Percentiles rank a stretch among this genome's conserved stretches.
phyloP scores from a whole-genome alignment of 352 stramenopile genomes.

The Phytophthora citricola region DNA sequence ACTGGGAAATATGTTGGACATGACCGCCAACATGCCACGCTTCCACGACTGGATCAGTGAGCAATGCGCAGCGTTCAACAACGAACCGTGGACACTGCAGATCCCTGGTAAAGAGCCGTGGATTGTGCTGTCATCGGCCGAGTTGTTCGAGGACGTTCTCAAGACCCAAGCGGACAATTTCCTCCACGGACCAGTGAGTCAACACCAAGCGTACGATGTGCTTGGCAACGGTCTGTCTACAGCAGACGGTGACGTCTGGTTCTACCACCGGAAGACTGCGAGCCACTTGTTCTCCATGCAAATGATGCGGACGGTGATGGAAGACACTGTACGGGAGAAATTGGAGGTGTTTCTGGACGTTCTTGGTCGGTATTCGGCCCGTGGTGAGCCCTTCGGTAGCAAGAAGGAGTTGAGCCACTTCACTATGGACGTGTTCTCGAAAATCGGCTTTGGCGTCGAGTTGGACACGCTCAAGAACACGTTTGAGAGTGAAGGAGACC shows the following conservation, averaged over 20 bases:
- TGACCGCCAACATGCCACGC: slow-evolving; percentile 4
- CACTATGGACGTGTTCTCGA: slow-evolving; percentile 14
- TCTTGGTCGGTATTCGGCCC: background rate
- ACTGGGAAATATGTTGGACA: slow-evolving; percentile 10
- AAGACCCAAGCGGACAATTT: slow-evolving; percentile 13
- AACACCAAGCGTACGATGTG: slow-evolving; percentile 5
- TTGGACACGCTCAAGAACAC: slow-evolving; percentile 9
- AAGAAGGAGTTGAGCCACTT: slow-evolving; percentile 26
- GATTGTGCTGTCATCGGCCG: slow-evolving; percentile 7
- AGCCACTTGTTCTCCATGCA: slow-evolving; percentile 12
- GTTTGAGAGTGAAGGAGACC: slow-evolving; percentile 7
- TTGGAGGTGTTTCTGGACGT: slow-evolving; percentile 10
- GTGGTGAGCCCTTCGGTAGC: slow-evolving; percentile 19
- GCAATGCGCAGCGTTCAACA: slow-evolving; percentile 2
- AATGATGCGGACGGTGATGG: slow-evolving; percentile 30
- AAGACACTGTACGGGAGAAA: slow-evolving; percentile 27
- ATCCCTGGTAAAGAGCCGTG: slow-evolving; percentile 10
- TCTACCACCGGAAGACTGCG: slow-evolving; percentile 9
- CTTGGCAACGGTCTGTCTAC: slow-evolving; percentile 3
- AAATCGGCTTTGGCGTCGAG: slow-evolving; percentile 7
- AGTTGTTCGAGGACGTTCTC: slow-evolving; percentile 10
- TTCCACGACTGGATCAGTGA: slow-evolving; percentile 15
- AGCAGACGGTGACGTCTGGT: slow-evolving; percentile 1
- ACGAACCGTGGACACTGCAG: slow-evolving; percentile 6
- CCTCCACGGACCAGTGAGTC: slow-evolving; percentile 3